Percentiles rank a stretch among this genome's conserved stretches.
These are phyloP conservation scores for Hibiscus tridactylites DNA, from an alignment of 345 rosid species.

Conservation along the genomic window DNA sequence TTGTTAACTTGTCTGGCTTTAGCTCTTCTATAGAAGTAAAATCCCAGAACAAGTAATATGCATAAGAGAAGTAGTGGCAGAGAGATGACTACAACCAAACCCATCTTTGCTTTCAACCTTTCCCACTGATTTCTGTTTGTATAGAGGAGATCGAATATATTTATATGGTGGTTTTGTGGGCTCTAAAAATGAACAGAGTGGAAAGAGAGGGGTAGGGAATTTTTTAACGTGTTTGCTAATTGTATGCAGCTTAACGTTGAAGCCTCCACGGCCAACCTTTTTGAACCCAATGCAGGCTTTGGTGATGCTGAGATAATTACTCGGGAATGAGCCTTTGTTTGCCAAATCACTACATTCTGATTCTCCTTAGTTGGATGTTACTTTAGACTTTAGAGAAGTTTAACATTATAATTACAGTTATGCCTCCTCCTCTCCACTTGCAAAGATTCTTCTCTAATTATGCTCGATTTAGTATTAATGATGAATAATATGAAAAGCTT, in stretches of 20 bases:
- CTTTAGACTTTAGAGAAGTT: background rate
- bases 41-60: slow-evolving; percentile 58
- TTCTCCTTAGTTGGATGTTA: background rate
- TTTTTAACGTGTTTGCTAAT: background rate
- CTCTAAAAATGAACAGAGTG: background rate
- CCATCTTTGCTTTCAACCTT: slow-evolving; percentile 35
- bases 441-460: background rate
- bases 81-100: slow-evolving; percentile 75
- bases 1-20: slow-evolving; percentile 58
- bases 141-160: background rate
- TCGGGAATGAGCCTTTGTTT: background rate
- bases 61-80: slow-evolving; percentile 66
- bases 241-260: background rate
- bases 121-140: background rate
- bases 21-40: slow-evolving; percentile 58
- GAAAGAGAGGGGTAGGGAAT: background rate
- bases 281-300: background rate
- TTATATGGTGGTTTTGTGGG: background rate
- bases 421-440: background rate
- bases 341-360: background rate
- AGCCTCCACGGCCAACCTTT: slow-evolving; percentile 3
- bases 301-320: background rate
- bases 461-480: background rate
- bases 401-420: too few relatives aligned
- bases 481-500: too few relatives aligned